Evolutionary conservation across 148 eudicot genomes (phyloP).

Genomic region (Fagopyrum esculentum): DNA sequence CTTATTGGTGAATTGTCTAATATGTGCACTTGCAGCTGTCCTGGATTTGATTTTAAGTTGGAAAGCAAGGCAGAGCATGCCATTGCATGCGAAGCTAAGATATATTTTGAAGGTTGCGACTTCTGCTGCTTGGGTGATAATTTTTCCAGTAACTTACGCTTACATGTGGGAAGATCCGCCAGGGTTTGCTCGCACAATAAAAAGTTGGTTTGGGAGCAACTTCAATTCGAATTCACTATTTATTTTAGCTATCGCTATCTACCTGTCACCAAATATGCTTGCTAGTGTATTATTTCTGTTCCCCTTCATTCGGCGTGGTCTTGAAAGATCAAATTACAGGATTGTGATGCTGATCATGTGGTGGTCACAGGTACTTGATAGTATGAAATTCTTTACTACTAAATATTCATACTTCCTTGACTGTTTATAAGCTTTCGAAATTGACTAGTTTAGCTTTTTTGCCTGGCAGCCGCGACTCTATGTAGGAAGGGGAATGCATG

Average conservation of each 20-base stretch:
- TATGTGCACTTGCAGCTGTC: conserved; percentile 47
- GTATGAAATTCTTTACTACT: background rate
- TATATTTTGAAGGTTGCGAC: conserved; percentile 79
- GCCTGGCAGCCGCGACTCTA: conserved; percentile 83
- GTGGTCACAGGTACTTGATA: conserved; percentile 90
- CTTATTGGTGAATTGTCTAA: background rate
- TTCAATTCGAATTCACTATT: conserved; percentile 71
- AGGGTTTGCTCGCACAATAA: conserved; percentile 85
- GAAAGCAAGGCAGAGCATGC: conserved; percentile 86
- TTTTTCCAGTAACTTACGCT: conserved; percentile 90
- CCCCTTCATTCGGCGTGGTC: conserved; percentile 74
- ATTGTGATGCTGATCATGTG: conserved; percentile 95
- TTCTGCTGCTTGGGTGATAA: conserved; percentile 92
- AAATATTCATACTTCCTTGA: background rate
- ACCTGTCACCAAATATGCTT: conserved; percentile 91
- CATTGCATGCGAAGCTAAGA: conserved; percentile 80
- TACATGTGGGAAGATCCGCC: conserved; percentile 79
- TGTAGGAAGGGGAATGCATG: conserved; percentile 99
- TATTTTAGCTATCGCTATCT: conserved; percentile 71
- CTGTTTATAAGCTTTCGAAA: background rate
- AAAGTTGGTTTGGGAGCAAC: conserved; percentile 79
- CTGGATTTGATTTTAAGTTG: conserved; percentile 83
- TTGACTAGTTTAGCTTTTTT: background rate
- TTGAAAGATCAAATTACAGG: conserved; percentile 77
- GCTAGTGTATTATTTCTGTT: conserved; percentile 71